phyloP scores from a whole-genome alignment of 1,284 basidiomycete genomes.

The Psilocybe mexicana region DNA sequence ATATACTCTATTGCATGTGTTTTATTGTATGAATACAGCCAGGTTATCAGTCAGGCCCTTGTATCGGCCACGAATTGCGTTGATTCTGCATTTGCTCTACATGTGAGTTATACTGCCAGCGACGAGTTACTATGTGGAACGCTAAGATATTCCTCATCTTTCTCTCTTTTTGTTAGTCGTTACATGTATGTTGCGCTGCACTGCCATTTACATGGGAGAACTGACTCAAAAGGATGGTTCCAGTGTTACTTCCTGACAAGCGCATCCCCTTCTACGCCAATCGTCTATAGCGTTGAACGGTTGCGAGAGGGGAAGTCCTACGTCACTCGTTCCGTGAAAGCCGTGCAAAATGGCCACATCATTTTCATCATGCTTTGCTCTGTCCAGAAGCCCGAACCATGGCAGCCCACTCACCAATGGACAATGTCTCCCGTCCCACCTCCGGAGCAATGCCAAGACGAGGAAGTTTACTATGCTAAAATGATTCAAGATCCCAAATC shows the following conservation, averaged over 20 bases:
- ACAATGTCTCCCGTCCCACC: conserved; percentile 59
- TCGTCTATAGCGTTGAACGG: conserved; percentile 86
- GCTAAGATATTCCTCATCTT: background rate
- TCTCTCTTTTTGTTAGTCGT: conserved; percentile 44
- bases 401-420: conserved; percentile 69
- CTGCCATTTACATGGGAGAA: background rate
- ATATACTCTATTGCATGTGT: background rate
- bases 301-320: conserved; percentile 81
- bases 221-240: background rate
- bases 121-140: background rate
- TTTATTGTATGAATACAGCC: conserved; percentile 34
- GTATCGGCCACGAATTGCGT: conserved; percentile 80
- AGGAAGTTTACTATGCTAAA: conserved; percentile 47
- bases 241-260: conserved; percentile 84
- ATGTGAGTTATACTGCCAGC: conserved; percentile 50
- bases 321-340: conserved; percentile 70
- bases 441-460: conserved; percentile 68
- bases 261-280: conserved; percentile 75
- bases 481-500: conserved; percentile 35
- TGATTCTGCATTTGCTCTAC: conserved; percentile 63
- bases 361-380: conserved; percentile 88
- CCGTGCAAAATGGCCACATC: conserved; percentile 68
- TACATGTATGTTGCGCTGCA: conserved; percentile 53
- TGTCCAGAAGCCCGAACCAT: conserved; percentile 80
- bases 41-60: conserved; percentile 87